Base-by-base conservation (phyloP, 2,329 filamentous ascomycete species). In the Pestalotiopsis sp. region DNA sequence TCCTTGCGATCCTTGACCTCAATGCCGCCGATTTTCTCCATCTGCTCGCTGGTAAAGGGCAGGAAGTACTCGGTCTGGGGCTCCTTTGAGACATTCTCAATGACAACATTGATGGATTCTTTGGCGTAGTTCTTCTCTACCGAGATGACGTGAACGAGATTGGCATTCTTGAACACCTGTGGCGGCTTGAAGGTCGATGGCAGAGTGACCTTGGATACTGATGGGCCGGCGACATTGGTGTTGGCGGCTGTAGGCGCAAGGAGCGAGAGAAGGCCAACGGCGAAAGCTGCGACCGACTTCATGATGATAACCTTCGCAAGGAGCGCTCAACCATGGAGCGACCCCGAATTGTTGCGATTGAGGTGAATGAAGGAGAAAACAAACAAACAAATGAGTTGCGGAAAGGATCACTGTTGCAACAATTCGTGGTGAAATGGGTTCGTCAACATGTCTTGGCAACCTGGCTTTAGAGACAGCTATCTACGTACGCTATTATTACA, bases 1-100 rank as follows among this genome's bases (percentile, higher is more conserved):
- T 94, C 89, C 82, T 97, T 97, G 86, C 95, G 96, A 80, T 98
- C 94, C 84, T 92, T 93, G 67, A 95, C 96, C 83, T 98, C 95
- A 69, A 99, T 83, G 52, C 92, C 94, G 72, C 95, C 96, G 71
- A 98, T 84, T 72, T 89, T 91, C 72, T 89, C 87, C 75, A 97
- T 89, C 80, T 93, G 86, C 71, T 91, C 88, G 69, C 91, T 85
- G 68, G 93, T 91, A 78, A 99, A 97, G 3, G 95, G 93, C 66
- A 99, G 77, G 81, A 92, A 98, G 87, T 99, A 99, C 81, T 97
- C 92, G 79, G 90, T 89, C 79, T 98, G 95, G 20, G 94, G 88
- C 73, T 91, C 84, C 70, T 88, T 86, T 77, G 92, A 93, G 73
- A 93, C 86, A 80, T 99, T 99, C 84, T 98, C 92, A 72, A 99